phyloP scores from a whole-genome alignment of 225 moss, liverwort and hornwort genomes.

The Physcomitrium patens region DNA sequence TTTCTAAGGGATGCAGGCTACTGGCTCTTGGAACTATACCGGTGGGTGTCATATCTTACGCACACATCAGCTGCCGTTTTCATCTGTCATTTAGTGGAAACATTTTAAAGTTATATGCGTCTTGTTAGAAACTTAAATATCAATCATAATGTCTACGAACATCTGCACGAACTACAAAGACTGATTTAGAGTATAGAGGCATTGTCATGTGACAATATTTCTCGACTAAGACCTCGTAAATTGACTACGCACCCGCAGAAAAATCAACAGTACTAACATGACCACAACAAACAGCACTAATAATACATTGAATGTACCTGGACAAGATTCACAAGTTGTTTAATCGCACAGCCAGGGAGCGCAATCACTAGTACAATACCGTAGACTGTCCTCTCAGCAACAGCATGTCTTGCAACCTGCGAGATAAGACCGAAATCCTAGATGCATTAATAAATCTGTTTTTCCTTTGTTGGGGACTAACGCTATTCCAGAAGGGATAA shows the following conservation, averaged over 20 bases:
- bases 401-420: slow-evolving; percentile 34
- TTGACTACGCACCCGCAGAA: too few relatives aligned
- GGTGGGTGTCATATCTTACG: slow-evolving; percentile 42
- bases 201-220: too few relatives aligned
- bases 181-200: too few relatives aligned
- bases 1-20: slow-evolving; percentile 19
- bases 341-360: slow-evolving; percentile 62
- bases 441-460: too few relatives aligned
- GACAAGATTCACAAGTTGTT: slow-evolving; percentile 74
- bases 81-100: slow-evolving; percentile 4
- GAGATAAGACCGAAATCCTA: not conserved
- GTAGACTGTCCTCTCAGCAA: slow-evolving; percentile 25
- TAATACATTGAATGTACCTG: slow-evolving; percentile 41
- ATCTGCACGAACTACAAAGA: too few relatives aligned
- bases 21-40: slow-evolving; percentile 31
- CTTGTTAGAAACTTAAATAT: not conserved
- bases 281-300: not conserved
- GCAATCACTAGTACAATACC: slow-evolving; percentile 41
- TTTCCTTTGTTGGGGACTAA: too few relatives aligned
- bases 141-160: too few relatives aligned
- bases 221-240: too few relatives aligned
- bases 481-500: too few relatives aligned
- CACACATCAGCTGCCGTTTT: slow-evolving; percentile 40
- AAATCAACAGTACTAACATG: not conserved
- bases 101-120: not conserved